Base-by-base conservation (phyloP, 805 yeast genomes). In the Saccharomyces mikatae region DNA sequence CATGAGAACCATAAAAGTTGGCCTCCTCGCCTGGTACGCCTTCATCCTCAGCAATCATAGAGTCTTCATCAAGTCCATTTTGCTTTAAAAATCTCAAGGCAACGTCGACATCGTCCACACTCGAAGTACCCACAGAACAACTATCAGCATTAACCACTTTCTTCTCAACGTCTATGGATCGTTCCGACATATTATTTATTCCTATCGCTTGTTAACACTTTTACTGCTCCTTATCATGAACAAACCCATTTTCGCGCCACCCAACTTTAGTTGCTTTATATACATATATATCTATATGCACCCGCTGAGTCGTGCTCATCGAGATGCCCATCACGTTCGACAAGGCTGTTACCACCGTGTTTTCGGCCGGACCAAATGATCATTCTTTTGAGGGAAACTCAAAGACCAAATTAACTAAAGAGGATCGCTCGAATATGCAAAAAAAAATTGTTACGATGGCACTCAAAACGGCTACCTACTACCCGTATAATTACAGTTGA, bases 1-100 rank as follows among this genome's bases (percentile, higher is more conserved):
- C 55, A 41, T 61, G 58, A 9, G 59, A 41, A 31, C 72, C 72
- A 50, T 60, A 65, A 31, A 67, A 66, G 31, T 56, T 58, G 0
- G 56, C 53, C 8, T 52, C 49, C 10, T 13, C 10, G 30, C 46
- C 24, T 21, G 31, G 36, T 10, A 30, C 49, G n/a, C 22, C 30
- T 24, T 46, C 29, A 30, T 30, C 31, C 13, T 22, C 28, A n/a
- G 9, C n/a, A 47, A 10, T 14, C 17, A 3, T 21, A 10, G 26
- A 21, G 27, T 29, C 50, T n/a, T 55, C 56, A 9, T 54, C 51
- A 30, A 48, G 50, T n/a, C 50, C 51, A n/a, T 49, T 50, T 27
- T 50, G 31, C 31, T 53, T 49, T 31, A 50, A 46, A 22, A 50
- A 53, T 22, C 53, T 44, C 11, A 50, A 27, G 1, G 56, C 56